phyloP scores from a whole-genome alignment of 192 early-diverging fungal species.

The Coemansia sp. region DNA sequence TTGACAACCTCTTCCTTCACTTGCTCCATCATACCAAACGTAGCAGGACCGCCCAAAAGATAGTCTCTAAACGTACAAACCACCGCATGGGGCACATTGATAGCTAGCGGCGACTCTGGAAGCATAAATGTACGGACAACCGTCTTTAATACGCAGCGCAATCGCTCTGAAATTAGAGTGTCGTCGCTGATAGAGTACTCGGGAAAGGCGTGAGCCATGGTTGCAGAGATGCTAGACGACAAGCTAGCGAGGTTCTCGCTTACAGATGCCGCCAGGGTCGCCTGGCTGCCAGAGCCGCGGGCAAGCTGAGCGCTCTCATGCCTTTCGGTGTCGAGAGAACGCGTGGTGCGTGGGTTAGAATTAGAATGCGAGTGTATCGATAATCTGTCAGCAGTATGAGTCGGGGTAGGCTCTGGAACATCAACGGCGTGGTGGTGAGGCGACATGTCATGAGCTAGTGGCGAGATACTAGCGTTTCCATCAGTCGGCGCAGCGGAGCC shows the following conservation, averaged over 20 bases:
- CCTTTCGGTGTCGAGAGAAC: background rate
- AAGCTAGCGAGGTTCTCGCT: constrained; percentile 18
- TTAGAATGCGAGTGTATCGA: background rate
- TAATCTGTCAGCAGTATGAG: background rate
- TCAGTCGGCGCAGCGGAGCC: background rate
- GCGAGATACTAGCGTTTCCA: background rate
- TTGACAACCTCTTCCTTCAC: constrained; percentile 34
- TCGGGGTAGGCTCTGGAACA: background rate
- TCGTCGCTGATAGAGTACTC: constrained; percentile 7
- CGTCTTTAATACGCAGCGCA: constrained; percentile 24
- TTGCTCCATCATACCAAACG: constrained; percentile 29
- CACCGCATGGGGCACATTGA: constrained; percentile 22
- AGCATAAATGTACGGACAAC: constrained; percentile 41
- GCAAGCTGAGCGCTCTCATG: background rate
- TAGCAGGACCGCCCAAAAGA: constrained; percentile 20
- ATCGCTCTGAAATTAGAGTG: constrained; percentile 26
- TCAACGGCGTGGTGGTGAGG: background rate
- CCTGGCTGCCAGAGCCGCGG: background rate
- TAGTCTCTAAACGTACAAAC: constrained; percentile 14
- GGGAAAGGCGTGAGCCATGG: constrained; percentile 32
- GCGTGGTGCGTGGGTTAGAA: too few relatives aligned
- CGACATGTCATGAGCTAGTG: background rate
- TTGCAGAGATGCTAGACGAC: constrained; percentile 26
- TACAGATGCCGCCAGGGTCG: background rate
- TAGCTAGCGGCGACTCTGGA: constrained; percentile 31